phyloP scores from a whole-genome alignment of 2,329 filamentous ascomycete species.

The Neopestalotiopsis rosae region DNA sequence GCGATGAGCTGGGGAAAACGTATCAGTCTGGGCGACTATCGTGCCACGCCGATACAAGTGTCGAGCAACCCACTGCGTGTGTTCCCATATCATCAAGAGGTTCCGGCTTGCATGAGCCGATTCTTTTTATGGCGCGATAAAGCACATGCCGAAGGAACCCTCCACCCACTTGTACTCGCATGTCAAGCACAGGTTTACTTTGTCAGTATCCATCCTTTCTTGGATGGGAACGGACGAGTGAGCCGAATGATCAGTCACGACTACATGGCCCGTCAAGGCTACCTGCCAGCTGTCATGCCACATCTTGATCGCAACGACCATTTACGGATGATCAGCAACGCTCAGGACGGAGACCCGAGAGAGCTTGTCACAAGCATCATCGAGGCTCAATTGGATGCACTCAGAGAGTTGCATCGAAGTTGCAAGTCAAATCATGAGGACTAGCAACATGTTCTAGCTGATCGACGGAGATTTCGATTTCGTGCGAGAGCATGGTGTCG shows the following conservation, averaged over 20 bases:
- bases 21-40: neutral
- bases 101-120: neutral
- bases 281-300: slow-evolving; percentile 6
- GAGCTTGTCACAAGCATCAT: neutral
- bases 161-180: slow-evolving; percentile 2
- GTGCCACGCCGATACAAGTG: neutral
- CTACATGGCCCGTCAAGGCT: slow-evolving; percentile 11
- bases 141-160: neutral
- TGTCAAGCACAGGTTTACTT: slow-evolving; percentile 7
- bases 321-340: slow-evolving; percentile 3
- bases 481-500: slow-evolving; percentile 23
- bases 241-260: slow-evolving; percentile 14
- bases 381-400: neutral
- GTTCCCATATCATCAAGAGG: slow-evolving; percentile 4
- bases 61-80: neutral
- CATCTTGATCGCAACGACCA: neutral
- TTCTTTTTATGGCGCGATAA: slow-evolving; percentile 6
- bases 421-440: neutral
- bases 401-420: neutral
- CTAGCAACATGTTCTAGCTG: neutral
- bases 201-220: slow-evolving; percentile 6
- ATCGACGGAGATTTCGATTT: slow-evolving; percentile 24
- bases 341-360: neutral
- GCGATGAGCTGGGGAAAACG: neutral
- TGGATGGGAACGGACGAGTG: slow-evolving; percentile 6